A percentile compares a stretch with the other conserved stretches of the same genome.
Evolutionary conservation across 2,329 filamentous ascomycete species (phyloP).

Genomic region (Hortaea sp.): DNA sequence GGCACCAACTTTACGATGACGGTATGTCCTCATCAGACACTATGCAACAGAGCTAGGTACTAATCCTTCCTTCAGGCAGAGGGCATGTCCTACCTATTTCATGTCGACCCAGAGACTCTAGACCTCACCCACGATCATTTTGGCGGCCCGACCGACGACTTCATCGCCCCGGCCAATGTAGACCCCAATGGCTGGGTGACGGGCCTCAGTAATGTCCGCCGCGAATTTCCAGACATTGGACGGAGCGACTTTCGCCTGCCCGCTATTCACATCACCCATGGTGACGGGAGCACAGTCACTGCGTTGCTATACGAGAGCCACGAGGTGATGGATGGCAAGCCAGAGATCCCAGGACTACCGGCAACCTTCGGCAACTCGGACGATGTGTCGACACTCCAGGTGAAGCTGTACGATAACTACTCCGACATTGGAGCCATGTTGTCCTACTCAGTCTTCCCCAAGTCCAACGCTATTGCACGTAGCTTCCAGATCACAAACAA

Average conservation of each 20-base stretch:
- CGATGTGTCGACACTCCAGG: slow-evolving; percentile 49
- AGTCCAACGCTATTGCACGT: slow-evolving; percentile 50
- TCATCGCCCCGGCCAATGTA: slow-evolving; percentile 34
- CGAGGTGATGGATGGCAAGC: slow-evolving; percentile 47
- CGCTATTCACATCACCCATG: slow-evolving; percentile 51
- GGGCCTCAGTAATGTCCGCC: slow-evolving; percentile 40
- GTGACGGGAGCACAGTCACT: slow-evolving; percentile 48
- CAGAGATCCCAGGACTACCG: slow-evolving; percentile 45
- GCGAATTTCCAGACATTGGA: slow-evolving; percentile 56
- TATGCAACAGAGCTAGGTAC: too few relatives aligned
- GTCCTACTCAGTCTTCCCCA: slow-evolving; percentile 54
- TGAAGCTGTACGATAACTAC: slow-evolving; percentile 49
- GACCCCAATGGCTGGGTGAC: slow-evolving; percentile 44
- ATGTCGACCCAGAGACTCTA: slow-evolving; percentile 46
- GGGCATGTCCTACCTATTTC: slow-evolving; percentile 52
- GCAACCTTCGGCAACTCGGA: slow-evolving; percentile 47
- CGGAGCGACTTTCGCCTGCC: slow-evolving; percentile 54
- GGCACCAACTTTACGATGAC: slow-evolving; percentile 49
- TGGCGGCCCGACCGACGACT: slow-evolving; percentile 46
- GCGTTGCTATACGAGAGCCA: slow-evolving; percentile 50
- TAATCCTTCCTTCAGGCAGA: slow-evolving; percentile 26
- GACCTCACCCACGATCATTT: slow-evolving; percentile 54
- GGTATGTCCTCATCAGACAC: too few relatives aligned
- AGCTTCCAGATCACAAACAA: slow-evolving; percentile 54
- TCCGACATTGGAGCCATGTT: slow-evolving; percentile 49